Evolutionary conservation across 306 rosid species (phyloP), one percentile per base, ranked within the genome.

Genomic region (Neltuma alba): DNA sequence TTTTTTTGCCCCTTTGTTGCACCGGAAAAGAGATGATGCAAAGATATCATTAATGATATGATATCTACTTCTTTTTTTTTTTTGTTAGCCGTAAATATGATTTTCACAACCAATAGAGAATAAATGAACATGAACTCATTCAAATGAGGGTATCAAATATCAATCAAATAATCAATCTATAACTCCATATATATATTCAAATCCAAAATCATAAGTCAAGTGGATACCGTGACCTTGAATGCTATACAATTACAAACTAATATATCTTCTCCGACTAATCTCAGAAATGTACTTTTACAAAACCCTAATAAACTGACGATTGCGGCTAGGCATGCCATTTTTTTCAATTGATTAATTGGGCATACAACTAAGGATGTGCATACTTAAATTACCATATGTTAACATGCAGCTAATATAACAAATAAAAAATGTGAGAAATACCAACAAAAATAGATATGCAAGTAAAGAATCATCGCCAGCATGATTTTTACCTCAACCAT

Each of bases 401-500:
- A 15, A 30, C 38, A 44, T 0, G 25, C 25, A 72, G 50, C 45
- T 3, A 11, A 48, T 9, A 47, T 5, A 71, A 28, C 9, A 72
- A 16, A 73, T 27, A 63, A 6, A 20, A 20, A 13, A 16, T 13
- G 18, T 21, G 27, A 34, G 68, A 60, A 61, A 31, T 57, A 9
- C 4, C 6, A 25, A 23, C 4, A 3, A 55, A 25, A 23, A 55
- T n/a, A 55, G 3, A 20, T 31, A 18, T 23, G n/a, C 27, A 66
- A 20, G 62, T 50, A 70, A 61, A 33, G 40, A 30, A 67, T 11
- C 16, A 57, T 28, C 20, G 47, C 16, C 13, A 41, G 34, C 61
- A 16, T 38, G 34, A 63, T 71, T 6, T 33, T 48, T 81, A 94
- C 98, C 98, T 94, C 98, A 81, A 94, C 84, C 93, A 91, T 89